phyloP scores from a whole-genome alignment of 2,329 filamentous ascomycete genomes.

The Aspergillus glaucus region DNA sequence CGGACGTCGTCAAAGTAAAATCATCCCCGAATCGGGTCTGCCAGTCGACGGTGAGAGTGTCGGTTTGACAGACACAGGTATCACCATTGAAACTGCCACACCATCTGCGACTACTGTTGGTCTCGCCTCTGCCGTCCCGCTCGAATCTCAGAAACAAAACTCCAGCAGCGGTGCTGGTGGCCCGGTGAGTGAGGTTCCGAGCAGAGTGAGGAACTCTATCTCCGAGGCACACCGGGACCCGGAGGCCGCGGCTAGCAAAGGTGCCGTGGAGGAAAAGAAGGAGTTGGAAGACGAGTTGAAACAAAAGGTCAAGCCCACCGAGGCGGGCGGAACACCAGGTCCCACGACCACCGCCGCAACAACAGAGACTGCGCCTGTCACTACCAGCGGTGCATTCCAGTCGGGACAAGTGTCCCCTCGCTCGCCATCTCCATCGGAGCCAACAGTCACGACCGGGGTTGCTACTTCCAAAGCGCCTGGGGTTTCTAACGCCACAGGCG shows the following conservation, averaged over 20 bases:
- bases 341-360: slow-evolving; percentile 37
- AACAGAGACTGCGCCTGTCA: slow-evolving; percentile 30
- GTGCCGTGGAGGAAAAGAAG: slow-evolving; percentile 69
- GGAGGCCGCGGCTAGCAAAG: slow-evolving; percentile 64
- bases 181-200: slow-evolving; percentile 32
- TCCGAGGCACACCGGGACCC: slow-evolving; percentile 52
- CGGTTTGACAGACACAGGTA: slow-evolving; percentile 45
- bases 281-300: slow-evolving; percentile 68
- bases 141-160: slow-evolving; percentile 30
- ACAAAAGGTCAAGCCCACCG: slow-evolving; percentile 36
- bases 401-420: slow-evolving; percentile 15
- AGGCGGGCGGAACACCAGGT: slow-evolving; percentile 34
- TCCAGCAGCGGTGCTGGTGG: slow-evolving; percentile 7
- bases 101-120: slow-evolving; percentile 43
- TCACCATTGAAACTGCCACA: slow-evolving; percentile 46
- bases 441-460: slow-evolving; percentile 20
- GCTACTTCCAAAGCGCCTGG: slow-evolving; percentile 13
- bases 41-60: slow-evolving; percentile 51
- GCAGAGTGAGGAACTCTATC: slow-evolving; percentile 41
- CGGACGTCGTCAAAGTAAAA: slow-evolving; percentile 37
- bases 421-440: slow-evolving; percentile 10
- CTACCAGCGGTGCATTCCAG: slow-evolving; percentile 11
- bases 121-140: slow-evolving; percentile 39
- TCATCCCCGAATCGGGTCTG: slow-evolving; percentile 78
- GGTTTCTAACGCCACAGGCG: slow-evolving; percentile 9